Evolutionary conservation across 768 basidiomycete genomes (phyloP).

Genomic region (Sporobolomyces roseus): DNA sequence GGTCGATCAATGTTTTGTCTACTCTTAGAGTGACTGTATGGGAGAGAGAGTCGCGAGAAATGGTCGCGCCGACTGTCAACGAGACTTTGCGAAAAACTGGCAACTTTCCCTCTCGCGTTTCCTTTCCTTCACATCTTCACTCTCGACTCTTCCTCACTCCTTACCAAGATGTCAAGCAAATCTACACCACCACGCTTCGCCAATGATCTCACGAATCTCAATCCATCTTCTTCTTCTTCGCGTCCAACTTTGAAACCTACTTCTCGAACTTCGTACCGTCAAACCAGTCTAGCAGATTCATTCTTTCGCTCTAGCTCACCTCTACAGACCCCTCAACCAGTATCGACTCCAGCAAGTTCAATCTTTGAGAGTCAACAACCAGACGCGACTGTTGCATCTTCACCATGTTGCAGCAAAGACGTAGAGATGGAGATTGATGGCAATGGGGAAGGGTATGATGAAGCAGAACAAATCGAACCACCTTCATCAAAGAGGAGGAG

Average conservation of each 20-base stretch:
- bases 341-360: constrained; percentile 2
- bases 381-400: constrained; percentile 5
- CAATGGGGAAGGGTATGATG: background rate
- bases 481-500: constrained; percentile 1
- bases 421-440: constrained; percentile 5
- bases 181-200: constrained; percentile 16
- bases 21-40: no score
- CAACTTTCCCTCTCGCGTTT: background rate
- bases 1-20: no score
- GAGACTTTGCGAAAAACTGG: no score
- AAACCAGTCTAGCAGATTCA: constrained; percentile 17
- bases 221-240: constrained; percentile 1
- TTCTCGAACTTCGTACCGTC: constrained; percentile 8
- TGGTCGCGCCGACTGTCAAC: no score
- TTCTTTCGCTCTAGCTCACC: constrained; percentile 7
- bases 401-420: background rate
- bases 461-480: constrained; percentile 1
- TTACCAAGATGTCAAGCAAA: background rate
- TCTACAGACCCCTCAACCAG: background rate
- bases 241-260: background rate
- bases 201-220: constrained; percentile 27
- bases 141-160: background rate
- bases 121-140: background rate
- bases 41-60: no score
- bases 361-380: no score